Conservation (phyloP, 495 filamentous ascomycete species). For the Pyrenopolyporus hunteri region DNA sequence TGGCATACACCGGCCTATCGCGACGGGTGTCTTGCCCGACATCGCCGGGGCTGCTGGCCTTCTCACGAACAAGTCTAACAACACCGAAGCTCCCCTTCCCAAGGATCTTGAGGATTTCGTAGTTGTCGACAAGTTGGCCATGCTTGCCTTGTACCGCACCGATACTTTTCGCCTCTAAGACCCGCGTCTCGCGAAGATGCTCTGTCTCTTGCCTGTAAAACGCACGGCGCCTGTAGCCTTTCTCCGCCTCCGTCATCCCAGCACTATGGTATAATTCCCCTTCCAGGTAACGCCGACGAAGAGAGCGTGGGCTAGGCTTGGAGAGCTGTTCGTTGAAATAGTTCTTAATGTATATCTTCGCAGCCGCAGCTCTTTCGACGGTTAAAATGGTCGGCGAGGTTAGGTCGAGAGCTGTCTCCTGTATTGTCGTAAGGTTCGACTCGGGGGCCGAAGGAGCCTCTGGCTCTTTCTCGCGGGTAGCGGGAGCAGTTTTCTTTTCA, state of each 20-base stretch:
- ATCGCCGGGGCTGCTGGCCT: slow-evolving; percentile 37
- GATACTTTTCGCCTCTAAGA: slow-evolving; percentile 66
- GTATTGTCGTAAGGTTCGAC: slow-evolving; percentile 48
- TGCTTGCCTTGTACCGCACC: slow-evolving; percentile 33
- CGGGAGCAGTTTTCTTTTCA: slow-evolving; percentile 30
- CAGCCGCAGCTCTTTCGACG: slow-evolving; percentile 75
- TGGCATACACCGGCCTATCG: slow-evolving; percentile 72
- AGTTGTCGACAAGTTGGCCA: slow-evolving; percentile 57
- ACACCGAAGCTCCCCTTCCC: slow-evolving; percentile 95
- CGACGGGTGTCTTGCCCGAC: slow-evolving; percentile 4
- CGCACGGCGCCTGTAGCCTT: slow-evolving; percentile 55
- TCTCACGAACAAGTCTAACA: slow-evolving; percentile 81
- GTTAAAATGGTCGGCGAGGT: slow-evolving; percentile 70
- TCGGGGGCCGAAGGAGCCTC: slow-evolving; percentile 37
- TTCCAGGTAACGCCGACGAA: slow-evolving; percentile 73
- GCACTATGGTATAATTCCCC: slow-evolving; percentile 58
- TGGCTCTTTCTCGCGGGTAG: slow-evolving; percentile 34
- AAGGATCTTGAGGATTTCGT: slow-evolving; percentile 81
- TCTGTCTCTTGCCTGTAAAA: slow-evolving; percentile 73
- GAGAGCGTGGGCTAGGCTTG: slow-evolving; percentile 61
- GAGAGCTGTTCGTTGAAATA: slow-evolving; percentile 72
- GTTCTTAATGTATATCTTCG: slow-evolving; percentile 87
- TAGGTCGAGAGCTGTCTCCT: slow-evolving; percentile 46
- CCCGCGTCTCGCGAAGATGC: slow-evolving; percentile 75
- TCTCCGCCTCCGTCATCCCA: slow-evolving; percentile 62